A percentile compares a stretch with the other conserved stretches of the same genome.
phyloP scores from a whole-genome alignment of 139 green algal genomes.

The Haematococcus sp. region DNA sequence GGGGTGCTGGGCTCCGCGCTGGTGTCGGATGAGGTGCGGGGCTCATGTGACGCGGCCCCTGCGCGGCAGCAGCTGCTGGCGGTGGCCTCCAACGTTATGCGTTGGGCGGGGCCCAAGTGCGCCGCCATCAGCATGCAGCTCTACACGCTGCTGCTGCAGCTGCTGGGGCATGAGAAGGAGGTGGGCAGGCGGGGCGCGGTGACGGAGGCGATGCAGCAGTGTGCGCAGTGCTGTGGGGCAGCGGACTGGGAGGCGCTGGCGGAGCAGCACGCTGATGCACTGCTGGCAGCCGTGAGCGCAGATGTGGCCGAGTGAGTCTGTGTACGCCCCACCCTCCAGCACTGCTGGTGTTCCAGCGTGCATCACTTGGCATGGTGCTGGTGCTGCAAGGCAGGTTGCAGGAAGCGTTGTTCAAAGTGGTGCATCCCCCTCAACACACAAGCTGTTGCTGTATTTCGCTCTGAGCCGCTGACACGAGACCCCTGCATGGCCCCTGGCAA shows the following conservation, averaged over 20 bases:
- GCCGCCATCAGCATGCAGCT: conserved; percentile 30
- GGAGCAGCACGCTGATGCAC: conserved; percentile 16
- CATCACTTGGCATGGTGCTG: too few relatives aligned
- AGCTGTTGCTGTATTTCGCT: too few relatives aligned
- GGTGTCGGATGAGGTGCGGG: conserved; percentile 24
- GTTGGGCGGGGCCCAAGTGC: conserved; percentile 15
- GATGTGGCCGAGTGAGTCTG: background rate
- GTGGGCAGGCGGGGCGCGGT: background rate
- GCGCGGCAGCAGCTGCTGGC: conserved; percentile 55
- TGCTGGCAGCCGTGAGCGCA: conserved; percentile 24
- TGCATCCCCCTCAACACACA: too few relatives aligned
- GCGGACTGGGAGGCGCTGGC: conserved; percentile 23
- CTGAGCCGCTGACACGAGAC: too few relatives aligned
- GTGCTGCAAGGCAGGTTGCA: too few relatives aligned
- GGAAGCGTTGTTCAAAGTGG: too few relatives aligned
- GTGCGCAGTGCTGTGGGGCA: conserved; percentile 24
- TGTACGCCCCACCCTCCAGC: too few relatives aligned
- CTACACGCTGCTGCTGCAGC: conserved; percentile 56
- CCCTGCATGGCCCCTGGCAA: too few relatives aligned
- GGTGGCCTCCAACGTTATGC: conserved; percentile 42
- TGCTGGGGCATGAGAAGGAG: conserved; percentile 48
- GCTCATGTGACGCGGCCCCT: conserved; percentile 32
- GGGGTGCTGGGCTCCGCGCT: conserved; percentile 20
- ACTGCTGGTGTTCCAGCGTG: too few relatives aligned
- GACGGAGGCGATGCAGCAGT: background rate